phyloP scores from a whole-genome alignment of 192 early-diverging fungal species.

The Entomortierella parvispora region DNA sequence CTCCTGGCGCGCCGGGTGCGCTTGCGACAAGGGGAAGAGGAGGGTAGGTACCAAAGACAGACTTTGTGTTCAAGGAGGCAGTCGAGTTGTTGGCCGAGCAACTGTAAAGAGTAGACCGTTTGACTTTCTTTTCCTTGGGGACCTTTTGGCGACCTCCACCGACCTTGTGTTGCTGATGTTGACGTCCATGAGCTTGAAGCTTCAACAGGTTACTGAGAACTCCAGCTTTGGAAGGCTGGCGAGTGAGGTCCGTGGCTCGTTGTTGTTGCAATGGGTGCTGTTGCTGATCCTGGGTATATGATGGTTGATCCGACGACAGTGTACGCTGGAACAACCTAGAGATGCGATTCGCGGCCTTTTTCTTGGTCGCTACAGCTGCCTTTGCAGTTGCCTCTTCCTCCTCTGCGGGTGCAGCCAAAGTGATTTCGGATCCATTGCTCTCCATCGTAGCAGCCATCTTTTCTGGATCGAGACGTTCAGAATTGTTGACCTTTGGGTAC shows the following conservation, averaged over 20 bases:
- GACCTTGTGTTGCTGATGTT: slow-evolving; percentile 14
- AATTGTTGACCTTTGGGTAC: slow-evolving; percentile 15
- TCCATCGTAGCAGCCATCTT: not conserved
- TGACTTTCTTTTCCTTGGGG: slow-evolving; percentile 19
- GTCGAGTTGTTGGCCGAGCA: slow-evolving; percentile 32
- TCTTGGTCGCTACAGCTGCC: slow-evolving; percentile 18
- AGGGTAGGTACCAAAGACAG: slow-evolving; percentile 37
- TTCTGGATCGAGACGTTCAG: slow-evolving; percentile 11
- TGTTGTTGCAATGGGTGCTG: not conserved
- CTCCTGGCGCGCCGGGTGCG: not conserved
- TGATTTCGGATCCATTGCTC: slow-evolving; percentile 21
- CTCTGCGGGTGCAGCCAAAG: slow-evolving; percentile 4
- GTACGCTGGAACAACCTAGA: slow-evolving; percentile 14
- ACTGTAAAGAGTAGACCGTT: slow-evolving; percentile 14
- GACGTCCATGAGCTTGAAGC: slow-evolving; percentile 21
- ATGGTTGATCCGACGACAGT: not conserved
- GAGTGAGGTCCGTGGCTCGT: not conserved
- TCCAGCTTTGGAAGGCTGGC: slow-evolving; percentile 47
- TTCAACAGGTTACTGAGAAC: slow-evolving; percentile 47
- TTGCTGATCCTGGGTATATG: not conserved
- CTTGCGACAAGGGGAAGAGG: too few relatives aligned
- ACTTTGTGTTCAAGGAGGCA: slow-evolving; percentile 21
- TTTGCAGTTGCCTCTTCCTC: not conserved
- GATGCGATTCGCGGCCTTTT: slow-evolving; percentile 4
- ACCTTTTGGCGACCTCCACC: not conserved